phyloP scores from a whole-genome alignment of 2,329 filamentous ascomycete species.

The Diaporthe helianthi region DNA sequence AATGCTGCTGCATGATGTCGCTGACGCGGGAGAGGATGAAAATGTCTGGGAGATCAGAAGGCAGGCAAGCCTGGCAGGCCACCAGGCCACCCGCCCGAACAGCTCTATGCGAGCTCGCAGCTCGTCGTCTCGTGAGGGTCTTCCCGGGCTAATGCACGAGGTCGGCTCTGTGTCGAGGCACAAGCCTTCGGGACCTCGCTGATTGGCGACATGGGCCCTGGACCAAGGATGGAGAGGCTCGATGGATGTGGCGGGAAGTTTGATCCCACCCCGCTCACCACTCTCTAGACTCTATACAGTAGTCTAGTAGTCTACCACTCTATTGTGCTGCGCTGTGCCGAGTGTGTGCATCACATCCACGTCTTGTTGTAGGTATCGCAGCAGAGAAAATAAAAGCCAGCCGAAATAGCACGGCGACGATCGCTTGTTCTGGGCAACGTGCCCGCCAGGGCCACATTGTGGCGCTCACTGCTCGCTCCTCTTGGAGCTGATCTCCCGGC shows the following conservation, averaged over 20 bases:
- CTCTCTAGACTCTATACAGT: background rate
- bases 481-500: constrained; percentile 12
- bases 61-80: constrained; percentile 9
- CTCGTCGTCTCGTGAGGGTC: constrained; percentile 25
- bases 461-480: background rate
- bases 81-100: background rate
- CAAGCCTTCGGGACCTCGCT: constrained; percentile 1
- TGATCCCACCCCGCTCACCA: constrained; percentile 9
- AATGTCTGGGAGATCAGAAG: background rate
- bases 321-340: background rate
- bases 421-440: background rate
- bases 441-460: background rate
- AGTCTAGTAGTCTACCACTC: too few species aligned
- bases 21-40: background rate
- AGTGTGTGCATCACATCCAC: background rate
- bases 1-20: background rate
- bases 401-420: constrained; percentile 13
- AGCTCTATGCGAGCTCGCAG: background rate
- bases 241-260: constrained; percentile 25
- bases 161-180: constrained; percentile 13
- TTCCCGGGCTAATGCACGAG: constrained; percentile 26
- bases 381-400: background rate
- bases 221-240: constrained; percentile 22
- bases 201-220: constrained; percentile 8
- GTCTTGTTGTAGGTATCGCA: background rate